A percentile compares a stretch with the other conserved stretches of the same genome.
phyloP scores from a whole-genome alignment of 257 asterid genomes.

The Solanum pennellii region DNA sequence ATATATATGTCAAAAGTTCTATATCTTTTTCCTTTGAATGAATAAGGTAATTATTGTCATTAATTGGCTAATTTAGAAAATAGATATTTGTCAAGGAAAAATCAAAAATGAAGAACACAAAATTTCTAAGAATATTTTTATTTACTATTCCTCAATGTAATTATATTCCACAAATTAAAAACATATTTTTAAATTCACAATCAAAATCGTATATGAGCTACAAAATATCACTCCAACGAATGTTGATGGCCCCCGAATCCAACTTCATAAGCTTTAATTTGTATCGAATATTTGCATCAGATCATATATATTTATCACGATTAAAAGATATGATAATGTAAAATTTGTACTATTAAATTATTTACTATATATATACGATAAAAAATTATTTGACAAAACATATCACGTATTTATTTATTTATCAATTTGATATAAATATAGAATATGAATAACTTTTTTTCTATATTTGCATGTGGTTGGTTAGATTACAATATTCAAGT shows the following conservation, averaged over 20 bases:
- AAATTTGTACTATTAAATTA: background rate
- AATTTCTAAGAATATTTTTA: background rate
- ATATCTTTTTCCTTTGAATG: background rate
- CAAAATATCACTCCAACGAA: background rate
- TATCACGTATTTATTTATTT: background rate
- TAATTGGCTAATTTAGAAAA: background rate
- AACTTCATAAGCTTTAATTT: no score
- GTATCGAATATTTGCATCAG: background rate
- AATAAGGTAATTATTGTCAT: background rate
- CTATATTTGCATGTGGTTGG: background rate
- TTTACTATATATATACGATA: background rate
- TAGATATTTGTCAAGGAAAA: background rate
- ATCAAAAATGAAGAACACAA: background rate
- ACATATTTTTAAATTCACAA: background rate
- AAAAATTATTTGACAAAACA: background rate
- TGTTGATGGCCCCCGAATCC: background rate
- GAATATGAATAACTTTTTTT: background rate
- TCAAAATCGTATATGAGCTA: no score
- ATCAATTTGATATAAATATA: background rate
- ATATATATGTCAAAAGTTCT: background rate
- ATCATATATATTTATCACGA: background rate
- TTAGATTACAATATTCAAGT: background rate
- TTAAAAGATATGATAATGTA: no score
- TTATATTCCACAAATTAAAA: background rate
- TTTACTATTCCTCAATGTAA: background rate